These are phyloP conservation scores for Alternaria viburni DNA, from an alignment of 2,329 filamentous ascomycete species.

Conservation along the genomic window DNA sequence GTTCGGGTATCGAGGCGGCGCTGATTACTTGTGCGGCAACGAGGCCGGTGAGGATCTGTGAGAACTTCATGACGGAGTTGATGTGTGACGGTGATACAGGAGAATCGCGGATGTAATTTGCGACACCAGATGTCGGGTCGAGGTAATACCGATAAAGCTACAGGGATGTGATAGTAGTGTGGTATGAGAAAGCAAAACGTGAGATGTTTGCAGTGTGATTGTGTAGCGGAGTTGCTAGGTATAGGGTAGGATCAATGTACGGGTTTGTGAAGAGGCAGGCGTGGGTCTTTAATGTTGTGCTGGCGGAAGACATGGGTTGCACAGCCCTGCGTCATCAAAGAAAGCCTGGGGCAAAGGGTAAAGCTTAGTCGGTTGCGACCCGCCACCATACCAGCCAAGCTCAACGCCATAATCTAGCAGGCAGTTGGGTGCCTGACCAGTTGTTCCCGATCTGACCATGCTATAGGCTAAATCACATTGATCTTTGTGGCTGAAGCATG, in stretches of 20 bases:
- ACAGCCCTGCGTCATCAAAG: slow-evolving; percentile 23
- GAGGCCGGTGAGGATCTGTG: slow-evolving; percentile 28
- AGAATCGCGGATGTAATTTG: slow-evolving; percentile 3
- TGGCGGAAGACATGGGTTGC: slow-evolving; percentile 2
- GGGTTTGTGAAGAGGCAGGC: slow-evolving; percentile 5
- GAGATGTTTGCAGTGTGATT: slow-evolving; percentile 5
- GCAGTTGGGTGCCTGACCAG: background rate
- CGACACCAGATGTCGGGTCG: slow-evolving; percentile 4
- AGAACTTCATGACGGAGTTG: slow-evolving; percentile 34
- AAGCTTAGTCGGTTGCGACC: background rate
- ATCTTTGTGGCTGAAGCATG: background rate
- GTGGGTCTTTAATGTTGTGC: slow-evolving; percentile 15
- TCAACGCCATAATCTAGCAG: background rate
- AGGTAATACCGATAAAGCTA: background rate
- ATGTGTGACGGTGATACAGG: slow-evolving; percentile 9
- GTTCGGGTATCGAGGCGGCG: slow-evolving; percentile 37
- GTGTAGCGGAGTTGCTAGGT: slow-evolving; percentile 9
- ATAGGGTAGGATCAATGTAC: background rate
- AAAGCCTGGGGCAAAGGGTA: slow-evolving; percentile 6
- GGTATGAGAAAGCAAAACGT: background rate
- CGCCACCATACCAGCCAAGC: slow-evolving; percentile 5
- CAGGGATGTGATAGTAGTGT: background rate
- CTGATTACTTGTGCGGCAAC: slow-evolving; percentile 29
- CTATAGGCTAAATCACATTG: background rate
- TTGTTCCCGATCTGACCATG: background rate